These are phyloP conservation scores for Aspergillus chevalieri DNA, from an alignment of 2,329 filamentous ascomycete species.

Conservation along the genomic window DNA sequence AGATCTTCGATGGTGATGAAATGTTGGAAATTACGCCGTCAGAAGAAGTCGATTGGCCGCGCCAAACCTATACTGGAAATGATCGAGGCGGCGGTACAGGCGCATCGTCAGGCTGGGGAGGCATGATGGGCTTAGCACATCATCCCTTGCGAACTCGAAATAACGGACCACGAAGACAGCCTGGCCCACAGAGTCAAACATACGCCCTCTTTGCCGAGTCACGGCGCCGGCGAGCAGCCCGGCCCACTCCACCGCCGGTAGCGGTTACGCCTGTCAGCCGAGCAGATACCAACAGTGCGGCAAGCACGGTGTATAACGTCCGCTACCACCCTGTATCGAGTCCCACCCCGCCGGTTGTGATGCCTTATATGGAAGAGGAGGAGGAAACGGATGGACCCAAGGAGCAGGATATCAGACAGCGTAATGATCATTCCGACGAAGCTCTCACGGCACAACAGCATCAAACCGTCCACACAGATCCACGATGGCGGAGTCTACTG, in stretches of 20 bases:
- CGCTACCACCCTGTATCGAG: conserved; percentile 53
- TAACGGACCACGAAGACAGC: conserved; percentile 19
- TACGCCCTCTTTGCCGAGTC: conserved; percentile 8
- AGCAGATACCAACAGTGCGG: conserved; percentile 56
- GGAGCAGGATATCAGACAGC: conserved; percentile 16
- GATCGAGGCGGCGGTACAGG: conserved; percentile 33
- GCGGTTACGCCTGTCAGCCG: conserved; percentile 53
- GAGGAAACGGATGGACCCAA: conserved; percentile 20
- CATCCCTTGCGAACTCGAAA: conserved; percentile 32
- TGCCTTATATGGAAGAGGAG: conserved; percentile 29
- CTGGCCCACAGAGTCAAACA: conserved; percentile 14
- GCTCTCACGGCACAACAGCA: conserved; percentile 14
- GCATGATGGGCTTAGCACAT: conserved; percentile 30
- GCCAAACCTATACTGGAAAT: conserved; percentile 29
- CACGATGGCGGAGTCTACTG: conserved; percentile 46
- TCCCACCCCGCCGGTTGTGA: conserved; percentile 38
- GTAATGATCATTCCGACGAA: conserved; percentile 8
- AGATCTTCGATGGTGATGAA: conserved; percentile 90
- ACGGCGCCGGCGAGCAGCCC: conserved; percentile 13
- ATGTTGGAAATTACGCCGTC: conserved; percentile 68
- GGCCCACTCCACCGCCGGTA: conserved; percentile 41
- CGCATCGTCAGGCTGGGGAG: conserved; percentile 33
- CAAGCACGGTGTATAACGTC: conserved; percentile 59
- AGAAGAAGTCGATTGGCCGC: conserved; percentile 49
- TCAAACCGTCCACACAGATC: conserved; percentile 26